Percentiles rank a stretch among this genome's conserved stretches.
These are phyloP conservation scores for Diaporthe ampelina DNA, from an alignment of 2,329 filamentous ascomycete genomes.

Conservation along the genomic window DNA sequence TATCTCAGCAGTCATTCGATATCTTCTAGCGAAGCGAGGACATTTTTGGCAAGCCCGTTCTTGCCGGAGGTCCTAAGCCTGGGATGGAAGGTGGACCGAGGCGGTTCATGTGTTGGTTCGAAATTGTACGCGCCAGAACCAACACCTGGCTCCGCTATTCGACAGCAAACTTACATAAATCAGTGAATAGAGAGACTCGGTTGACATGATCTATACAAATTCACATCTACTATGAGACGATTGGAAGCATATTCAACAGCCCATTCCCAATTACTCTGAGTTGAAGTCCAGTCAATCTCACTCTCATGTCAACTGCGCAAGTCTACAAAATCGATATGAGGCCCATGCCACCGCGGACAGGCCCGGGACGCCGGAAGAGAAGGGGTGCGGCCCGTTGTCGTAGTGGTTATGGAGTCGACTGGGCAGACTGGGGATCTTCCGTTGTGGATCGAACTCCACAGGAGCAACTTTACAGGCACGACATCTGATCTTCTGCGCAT, in stretches of 20 bases:
- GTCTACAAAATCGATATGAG: not conserved
- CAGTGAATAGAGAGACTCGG: not conserved
- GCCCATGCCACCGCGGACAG: not conserved
- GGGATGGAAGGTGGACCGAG: constrained; percentile 25
- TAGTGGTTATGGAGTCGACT: not conserved
- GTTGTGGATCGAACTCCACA: constrained; percentile 1
- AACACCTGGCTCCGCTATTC: not conserved
- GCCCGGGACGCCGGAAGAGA: not conserved
- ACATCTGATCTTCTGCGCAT: not conserved
- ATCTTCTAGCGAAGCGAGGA: not conserved
- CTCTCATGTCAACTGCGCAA: not conserved
- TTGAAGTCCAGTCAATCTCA: not conserved
- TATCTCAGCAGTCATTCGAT: constrained; percentile 16
- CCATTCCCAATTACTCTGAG: too few species aligned
- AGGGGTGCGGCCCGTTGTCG: constrained; percentile 13
- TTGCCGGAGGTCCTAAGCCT: constrained; percentile 10
- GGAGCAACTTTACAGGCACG: constrained; percentile 16
- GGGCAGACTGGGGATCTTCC: not conserved
- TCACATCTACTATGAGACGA: not conserved
- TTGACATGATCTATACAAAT: not conserved
- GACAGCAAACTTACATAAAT: not conserved
- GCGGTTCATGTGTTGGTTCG: constrained; percentile 4
- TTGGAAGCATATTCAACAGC: too few species aligned
- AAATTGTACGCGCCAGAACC: not conserved
- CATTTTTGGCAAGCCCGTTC: constrained; percentile 3